phyloP scores from a whole-genome alignment of 2,329 filamentous ascomycete genomes.

The Balansia obtecta region DNA sequence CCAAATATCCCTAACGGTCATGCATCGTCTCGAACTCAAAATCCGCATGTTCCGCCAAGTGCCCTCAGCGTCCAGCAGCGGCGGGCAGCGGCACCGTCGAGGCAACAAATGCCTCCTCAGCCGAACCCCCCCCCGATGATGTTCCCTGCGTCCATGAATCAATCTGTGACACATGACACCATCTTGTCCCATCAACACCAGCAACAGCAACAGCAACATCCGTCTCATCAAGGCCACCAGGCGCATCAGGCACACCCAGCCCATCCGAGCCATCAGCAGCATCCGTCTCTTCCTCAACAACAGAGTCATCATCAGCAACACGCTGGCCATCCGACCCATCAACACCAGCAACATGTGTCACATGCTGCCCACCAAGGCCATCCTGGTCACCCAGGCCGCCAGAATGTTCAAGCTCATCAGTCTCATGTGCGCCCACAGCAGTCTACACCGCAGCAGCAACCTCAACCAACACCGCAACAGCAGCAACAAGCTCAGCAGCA shows the following conservation, averaged over 20 bases:
- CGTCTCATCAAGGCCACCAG: conserved; percentile 22
- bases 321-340: conserved; percentile 14
- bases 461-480: conserved; percentile 15
- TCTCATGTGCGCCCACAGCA: conserved; percentile 15
- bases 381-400: conserved; percentile 14
- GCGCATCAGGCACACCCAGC: conserved; percentile 15
- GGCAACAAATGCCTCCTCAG: conserved; percentile 33
- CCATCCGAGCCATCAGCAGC: conserved; percentile 17
- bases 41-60: conserved; percentile 35
- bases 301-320: conserved; percentile 14
- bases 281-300: conserved; percentile 19
- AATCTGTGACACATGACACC: conserved; percentile 29
- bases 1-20: conserved; percentile 33
- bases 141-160: conserved; percentile 25
- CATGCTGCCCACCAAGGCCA: conserved; percentile 17
- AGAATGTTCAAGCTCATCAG: conserved; percentile 13
- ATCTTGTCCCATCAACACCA: conserved; percentile 31
- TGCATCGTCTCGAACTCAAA: conserved; percentile 28
- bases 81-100: conserved; percentile 28
- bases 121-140: conserved; percentile 25
- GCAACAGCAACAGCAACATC: conserved; percentile 23
- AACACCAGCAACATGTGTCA: conserved; percentile 12
- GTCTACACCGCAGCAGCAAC: conserved; percentile 14
- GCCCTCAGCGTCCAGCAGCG: conserved; percentile 32
- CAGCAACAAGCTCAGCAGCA: conserved; percentile 15